A percentile compares a stretch with the other conserved stretches of the same genome.
phyloP scores from a whole-genome alignment of 2,329 filamentous ascomycete genomes.

The Aureobasidium leucospermi region DNA sequence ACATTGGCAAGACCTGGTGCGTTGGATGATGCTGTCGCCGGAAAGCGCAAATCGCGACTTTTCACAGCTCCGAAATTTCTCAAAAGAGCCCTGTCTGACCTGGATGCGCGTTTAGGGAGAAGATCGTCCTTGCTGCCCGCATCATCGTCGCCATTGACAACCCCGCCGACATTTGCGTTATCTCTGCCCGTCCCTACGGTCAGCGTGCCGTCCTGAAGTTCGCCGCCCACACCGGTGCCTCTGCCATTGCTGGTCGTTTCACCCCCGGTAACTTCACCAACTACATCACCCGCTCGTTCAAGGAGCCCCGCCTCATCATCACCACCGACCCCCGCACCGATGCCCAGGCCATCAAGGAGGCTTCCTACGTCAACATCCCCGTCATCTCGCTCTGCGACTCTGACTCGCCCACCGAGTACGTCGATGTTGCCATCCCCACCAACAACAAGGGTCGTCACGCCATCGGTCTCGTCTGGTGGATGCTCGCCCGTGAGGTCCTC shows the following conservation, averaged over 20 bases:
- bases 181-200: slow-evolving; percentile 98
- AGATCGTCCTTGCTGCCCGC: slow-evolving; percentile 96
- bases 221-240: slow-evolving; percentile 94
- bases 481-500: slow-evolving; percentile 98
- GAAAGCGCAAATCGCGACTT: neutral
- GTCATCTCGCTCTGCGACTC: slow-evolving; percentile 99
- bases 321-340: slow-evolving; percentile 99
- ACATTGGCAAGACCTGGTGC: slow-evolving; percentile 99
- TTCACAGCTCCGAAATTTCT: neutral
- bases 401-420: slow-evolving; percentile 98
- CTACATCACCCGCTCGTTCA: slow-evolving; percentile 99
- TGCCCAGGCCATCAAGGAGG: slow-evolving; percentile 99
- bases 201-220: slow-evolving; percentile 99
- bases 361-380: slow-evolving; percentile 99
- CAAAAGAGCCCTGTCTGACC: slow-evolving; percentile 3
- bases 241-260: slow-evolving; percentile 98
- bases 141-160: slow-evolving; percentile 99
- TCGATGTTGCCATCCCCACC: slow-evolving; percentile 98
- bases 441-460: slow-evolving; percentile 99
- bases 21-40: slow-evolving; percentile 28
- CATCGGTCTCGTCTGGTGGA: slow-evolving; percentile 98
- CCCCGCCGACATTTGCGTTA: slow-evolving; percentile 97
- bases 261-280: slow-evolving; percentile 99
- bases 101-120: slow-evolving; percentile 64
- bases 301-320: slow-evolving; percentile 98